Evolutionary conservation across 495 filamentous ascomycete species (phyloP), one percentile per base, ranked within the genome.

Genomic region (Bacidia gigantensis): DNA sequence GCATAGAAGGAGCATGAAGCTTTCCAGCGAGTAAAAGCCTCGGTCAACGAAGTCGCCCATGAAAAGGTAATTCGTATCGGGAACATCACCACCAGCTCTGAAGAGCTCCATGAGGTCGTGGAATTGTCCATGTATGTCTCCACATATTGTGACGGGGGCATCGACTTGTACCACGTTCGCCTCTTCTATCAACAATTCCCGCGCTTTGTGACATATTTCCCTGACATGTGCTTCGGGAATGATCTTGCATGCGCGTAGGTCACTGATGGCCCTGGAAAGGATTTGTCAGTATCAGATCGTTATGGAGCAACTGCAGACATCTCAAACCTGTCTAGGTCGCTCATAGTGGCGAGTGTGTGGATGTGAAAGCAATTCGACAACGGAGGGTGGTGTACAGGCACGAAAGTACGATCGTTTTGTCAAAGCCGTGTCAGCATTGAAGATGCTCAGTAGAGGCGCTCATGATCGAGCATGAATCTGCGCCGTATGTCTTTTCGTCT

Each of bases 41-140:
- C 92, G 86, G 67, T 98, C 92, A 58, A 98, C 92, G 56, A 95
- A 98, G 65, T 98, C 92, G 64, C 92, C 89, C 89, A 96, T 95
- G 70, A 98, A 98, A 0, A 98, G 80, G 66, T 98, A 98, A 64
- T 96, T 95, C 20, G 92, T 98, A 60, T 98, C 92, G 17, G 92
- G 92, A 1, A 92, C 86, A 61, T 94, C 87, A 32, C 92, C 92
- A 51, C 92, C 92, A 12, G 97, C 89, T 45, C 89, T 80, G 66
- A 98, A 98, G 17, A 98, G 77, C 69, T 98, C 92, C 92, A 98
- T 98, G 60, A 98, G 64, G 62, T 98, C 92, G 65, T 98, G 92
- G 62, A 98, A 98, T 64, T 98, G 92, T 55, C 92, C 92, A 60
- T 98, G 90, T 56, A 98, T 98, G 62, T 98, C 92, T 48, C 92